A percentile compares a stretch with the other conserved stretches of the same genome.
phyloP scores from a whole-genome alignment of 2,329 filamentous ascomycete genomes.

The Ophiosphaerella korrae region DNA sequence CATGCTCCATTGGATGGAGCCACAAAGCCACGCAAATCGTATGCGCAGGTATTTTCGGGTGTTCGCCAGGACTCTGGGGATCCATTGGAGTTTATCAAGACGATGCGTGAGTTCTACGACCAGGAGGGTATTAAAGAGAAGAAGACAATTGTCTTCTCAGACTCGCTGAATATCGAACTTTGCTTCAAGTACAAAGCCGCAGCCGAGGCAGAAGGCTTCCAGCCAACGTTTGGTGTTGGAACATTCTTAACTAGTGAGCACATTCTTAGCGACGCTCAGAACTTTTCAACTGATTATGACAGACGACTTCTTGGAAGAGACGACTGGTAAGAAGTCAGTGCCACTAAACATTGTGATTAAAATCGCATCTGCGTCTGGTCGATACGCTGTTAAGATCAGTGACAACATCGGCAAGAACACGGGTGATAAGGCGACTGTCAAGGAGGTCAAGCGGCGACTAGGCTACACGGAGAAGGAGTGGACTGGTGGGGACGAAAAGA shows the following conservation, averaged over 20 bases:
- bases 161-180: conserved; percentile 88
- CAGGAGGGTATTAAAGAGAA: conserved; percentile 73
- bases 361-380: conserved; percentile 80
- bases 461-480: conserved; percentile 87
- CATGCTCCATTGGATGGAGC: conserved; percentile 49
- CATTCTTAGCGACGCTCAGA: background rate
- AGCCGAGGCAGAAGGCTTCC: conserved; percentile 79
- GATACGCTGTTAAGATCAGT: conserved; percentile 88
- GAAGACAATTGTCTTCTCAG: conserved; percentile 94
- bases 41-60: conserved; percentile 81
- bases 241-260: conserved; percentile 83
- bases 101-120: conserved; percentile 83
- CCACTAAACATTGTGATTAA: conserved; percentile 99
- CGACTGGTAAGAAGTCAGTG: conserved; percentile 78
- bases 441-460: conserved; percentile 80
- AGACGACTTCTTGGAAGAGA: conserved; percentile 81
- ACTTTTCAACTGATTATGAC: conserved; percentile 17
- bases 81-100: conserved; percentile 76
- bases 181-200: conserved; percentile 89
- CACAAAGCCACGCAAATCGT: conserved; percentile 61
- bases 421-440: conserved; percentile 77
- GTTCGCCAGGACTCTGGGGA: conserved; percentile 91
- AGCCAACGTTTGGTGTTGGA: conserved; percentile 89
- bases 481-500: conserved; percentile 81
- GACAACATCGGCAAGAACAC: conserved; percentile 92